phyloP scores from a whole-genome alignment of 2,329 filamentous ascomycete species.

The Diplodia mutila region DNA sequence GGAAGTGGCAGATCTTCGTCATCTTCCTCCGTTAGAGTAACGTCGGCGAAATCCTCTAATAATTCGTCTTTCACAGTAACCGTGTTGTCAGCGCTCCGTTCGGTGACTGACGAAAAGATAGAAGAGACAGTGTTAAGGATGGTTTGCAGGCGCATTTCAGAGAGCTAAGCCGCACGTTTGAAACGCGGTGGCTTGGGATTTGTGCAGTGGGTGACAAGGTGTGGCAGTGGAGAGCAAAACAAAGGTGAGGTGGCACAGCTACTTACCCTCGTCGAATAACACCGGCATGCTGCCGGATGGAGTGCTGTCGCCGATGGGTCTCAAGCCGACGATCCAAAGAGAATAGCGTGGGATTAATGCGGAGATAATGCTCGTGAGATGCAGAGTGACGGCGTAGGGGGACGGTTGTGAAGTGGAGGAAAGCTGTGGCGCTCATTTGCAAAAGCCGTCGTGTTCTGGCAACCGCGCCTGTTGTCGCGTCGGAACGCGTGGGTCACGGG shows the following conservation, averaged over 20 bases:
- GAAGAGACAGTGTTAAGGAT: neutral
- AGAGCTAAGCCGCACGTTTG: neutral
- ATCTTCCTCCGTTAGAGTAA: neutral
- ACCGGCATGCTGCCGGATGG: neutral
- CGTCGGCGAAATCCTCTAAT: neutral
- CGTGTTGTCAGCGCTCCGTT: neutral
- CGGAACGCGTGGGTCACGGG: neutral
- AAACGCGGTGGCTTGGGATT: neutral
- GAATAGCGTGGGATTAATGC: neutral
- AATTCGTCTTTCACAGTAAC: neutral
- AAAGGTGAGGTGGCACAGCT: neutral
- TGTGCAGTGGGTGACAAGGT: neutral
- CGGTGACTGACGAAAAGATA: neutral
- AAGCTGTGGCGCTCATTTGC: neutral
- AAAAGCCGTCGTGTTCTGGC: neutral
- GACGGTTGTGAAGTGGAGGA: neutral
- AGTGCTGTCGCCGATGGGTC: neutral
- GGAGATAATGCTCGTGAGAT: neutral
- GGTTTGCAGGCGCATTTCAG: neutral
- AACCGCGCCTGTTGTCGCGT: neutral
- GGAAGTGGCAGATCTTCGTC: neutral
- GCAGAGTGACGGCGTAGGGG: neutral
- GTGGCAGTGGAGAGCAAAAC: conserved; percentile 1
- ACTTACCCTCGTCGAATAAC: neutral
- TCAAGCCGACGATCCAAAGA: neutral